Conservation (phyloP, 108 stramenopile genomes). For the Discostella stelligeroides region DNA sequence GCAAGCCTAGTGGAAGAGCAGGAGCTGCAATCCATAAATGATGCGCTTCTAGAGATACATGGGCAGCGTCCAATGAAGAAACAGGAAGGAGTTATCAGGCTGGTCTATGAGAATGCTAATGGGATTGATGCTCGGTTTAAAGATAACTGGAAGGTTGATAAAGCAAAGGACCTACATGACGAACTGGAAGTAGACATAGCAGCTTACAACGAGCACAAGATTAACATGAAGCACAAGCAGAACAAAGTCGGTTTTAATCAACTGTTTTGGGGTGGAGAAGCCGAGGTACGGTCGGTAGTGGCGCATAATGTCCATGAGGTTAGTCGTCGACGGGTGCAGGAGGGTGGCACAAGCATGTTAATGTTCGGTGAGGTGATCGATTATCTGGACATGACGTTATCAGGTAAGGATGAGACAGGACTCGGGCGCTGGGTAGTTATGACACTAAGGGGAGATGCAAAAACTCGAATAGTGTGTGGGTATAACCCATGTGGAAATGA, state of each 20-base stretch:
- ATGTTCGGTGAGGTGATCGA: too few species aligned
- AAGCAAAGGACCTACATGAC: neutral
- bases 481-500: too few species aligned
- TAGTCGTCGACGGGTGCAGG: neutral
- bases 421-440: neutral
- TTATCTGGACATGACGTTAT: too few species aligned
- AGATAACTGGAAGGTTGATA: neutral
- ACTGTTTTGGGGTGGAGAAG: too few species aligned
- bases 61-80: too few species aligned
- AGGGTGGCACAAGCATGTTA: neutral
- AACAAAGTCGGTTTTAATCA: slow-evolving; percentile 3
- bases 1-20: too few species aligned
- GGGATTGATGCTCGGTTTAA: neutral
- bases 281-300: neutral
- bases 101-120: neutral
- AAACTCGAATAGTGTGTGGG: neutral
- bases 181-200: too few species aligned
- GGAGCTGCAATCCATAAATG: too few species aligned
- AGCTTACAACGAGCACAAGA: slow-evolving; percentile 7
- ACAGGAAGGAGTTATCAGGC: too few species aligned
- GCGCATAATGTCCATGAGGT: neutral
- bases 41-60: too few species aligned
- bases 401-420: neutral
- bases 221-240: slow-evolving; percentile 1
- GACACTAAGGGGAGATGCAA: too few species aligned